These are phyloP conservation scores for Bullera alba DNA, from an alignment of 768 basidiomycete genomes.

Conservation along the genomic window DNA sequence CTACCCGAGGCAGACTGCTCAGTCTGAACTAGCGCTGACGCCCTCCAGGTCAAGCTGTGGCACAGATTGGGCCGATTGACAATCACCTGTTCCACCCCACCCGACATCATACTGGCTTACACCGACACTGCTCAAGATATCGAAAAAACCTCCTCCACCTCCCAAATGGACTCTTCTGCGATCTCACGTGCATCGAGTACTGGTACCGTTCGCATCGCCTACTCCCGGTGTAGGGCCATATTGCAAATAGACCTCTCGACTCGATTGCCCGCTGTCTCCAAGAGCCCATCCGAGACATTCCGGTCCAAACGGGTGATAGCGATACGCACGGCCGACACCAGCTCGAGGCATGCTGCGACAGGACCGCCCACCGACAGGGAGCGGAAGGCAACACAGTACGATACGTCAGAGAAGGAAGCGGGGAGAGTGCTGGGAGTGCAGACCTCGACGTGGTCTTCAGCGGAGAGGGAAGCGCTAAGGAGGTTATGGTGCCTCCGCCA, in stretches of 20 bases:
- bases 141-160: too few species aligned
- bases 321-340: not conserved
- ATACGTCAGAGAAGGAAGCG: too few species aligned
- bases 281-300: not conserved
- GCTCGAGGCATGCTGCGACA: too few species aligned
- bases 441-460: conserved; percentile 8
- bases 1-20: too few species aligned
- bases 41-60: conserved; percentile 27
- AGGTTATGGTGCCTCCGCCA: conserved; percentile 12
- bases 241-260: too few species aligned
- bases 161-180: not conserved
- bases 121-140: too few species aligned
- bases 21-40: too few species aligned
- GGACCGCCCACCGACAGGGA: too few species aligned
- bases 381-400: too few species aligned
- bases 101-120: conserved; percentile 26
- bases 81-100: conserved; percentile 31
- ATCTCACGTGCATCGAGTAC: not conserved
- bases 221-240: too few species aligned
- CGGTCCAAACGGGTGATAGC: not conserved
- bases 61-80: conserved; percentile 18
- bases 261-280: not conserved
- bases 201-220: too few species aligned
- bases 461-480: conserved; percentile 15
- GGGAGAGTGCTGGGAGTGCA: not conserved